phyloP scores from a whole-genome alignment of 371 early-diverging fungal genomes.

The Thermomucor indicae-seudaticae region DNA sequence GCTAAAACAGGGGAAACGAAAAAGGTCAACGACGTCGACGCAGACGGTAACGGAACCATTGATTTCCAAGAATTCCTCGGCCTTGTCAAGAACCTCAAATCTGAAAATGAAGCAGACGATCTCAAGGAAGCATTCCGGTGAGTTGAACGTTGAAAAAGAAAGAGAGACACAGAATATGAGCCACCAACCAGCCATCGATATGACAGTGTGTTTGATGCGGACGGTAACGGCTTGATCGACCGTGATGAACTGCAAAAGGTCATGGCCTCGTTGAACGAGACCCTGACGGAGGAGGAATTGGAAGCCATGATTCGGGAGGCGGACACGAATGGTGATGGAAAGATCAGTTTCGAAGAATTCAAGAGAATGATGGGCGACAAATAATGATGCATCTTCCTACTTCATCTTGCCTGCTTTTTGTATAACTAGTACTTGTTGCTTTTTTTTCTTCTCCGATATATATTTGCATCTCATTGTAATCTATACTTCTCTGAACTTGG shows the following conservation, averaged over 20 bases:
- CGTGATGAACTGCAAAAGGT: constrained; percentile 57
- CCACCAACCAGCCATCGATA: neutral
- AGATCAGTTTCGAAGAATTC: constrained; percentile 44
- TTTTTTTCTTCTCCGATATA: too few species aligned
- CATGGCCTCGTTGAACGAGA: constrained; percentile 57
- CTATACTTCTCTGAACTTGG: too few species aligned
- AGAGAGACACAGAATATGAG: neutral
- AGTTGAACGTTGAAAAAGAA: constrained; percentile 5
- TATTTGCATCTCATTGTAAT: too few species aligned
- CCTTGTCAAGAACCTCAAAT: constrained; percentile 68
- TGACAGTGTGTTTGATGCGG: constrained; percentile 61
- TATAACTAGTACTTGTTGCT: too few species aligned
- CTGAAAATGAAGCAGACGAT: constrained; percentile 36
- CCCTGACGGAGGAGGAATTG: constrained; percentile 55
- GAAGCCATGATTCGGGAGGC: constrained; percentile 66
- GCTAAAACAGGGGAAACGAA: neutral
- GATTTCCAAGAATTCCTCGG: constrained; percentile 91
- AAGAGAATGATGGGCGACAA: constrained; percentile 62
- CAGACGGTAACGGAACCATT: constrained; percentile 89
- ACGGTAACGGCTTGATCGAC: constrained; percentile 70
- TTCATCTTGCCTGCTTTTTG: too few species aligned
- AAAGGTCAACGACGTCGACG: constrained; percentile 85
- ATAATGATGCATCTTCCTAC: too few species aligned
- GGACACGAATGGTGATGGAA: constrained; percentile 41
- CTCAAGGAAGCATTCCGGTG: constrained; percentile 43